These are phyloP conservation scores for Tolypocladium capitatum DNA, from an alignment of 2,329 filamentous ascomycete genomes.

Conservation along the genomic window DNA sequence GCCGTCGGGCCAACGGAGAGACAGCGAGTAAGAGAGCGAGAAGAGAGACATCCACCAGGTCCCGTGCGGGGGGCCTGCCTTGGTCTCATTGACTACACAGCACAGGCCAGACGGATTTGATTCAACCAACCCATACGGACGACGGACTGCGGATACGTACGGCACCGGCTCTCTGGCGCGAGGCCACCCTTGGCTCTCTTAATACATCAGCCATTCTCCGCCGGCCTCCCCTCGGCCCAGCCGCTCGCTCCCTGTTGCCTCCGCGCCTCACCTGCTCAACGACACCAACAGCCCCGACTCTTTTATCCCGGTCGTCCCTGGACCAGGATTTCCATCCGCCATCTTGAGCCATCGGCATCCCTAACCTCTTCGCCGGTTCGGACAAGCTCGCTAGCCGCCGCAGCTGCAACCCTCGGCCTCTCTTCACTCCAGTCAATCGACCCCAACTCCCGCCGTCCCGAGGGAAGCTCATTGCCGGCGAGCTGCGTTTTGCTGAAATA, in stretches of 20 bases:
- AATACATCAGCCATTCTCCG: slow-evolving; percentile 2
- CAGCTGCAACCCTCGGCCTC: neutral
- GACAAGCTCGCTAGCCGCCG: neutral
- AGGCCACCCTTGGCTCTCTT: slow-evolving; percentile 3
- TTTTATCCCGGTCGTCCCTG: neutral
- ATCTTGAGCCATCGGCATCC: neutral
- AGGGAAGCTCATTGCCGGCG: neutral
- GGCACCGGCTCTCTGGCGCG: slow-evolving; percentile 3
- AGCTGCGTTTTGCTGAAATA: neutral
- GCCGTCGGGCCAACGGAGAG: neutral
- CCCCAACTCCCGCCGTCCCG: neutral
- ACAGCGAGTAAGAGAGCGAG: slow-evolving; percentile 10
- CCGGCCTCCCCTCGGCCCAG: neutral
- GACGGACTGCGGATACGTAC: neutral
- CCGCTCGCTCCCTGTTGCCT: neutral
- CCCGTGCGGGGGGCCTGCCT: slow-evolving; percentile 6
- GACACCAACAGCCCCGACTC: neutral
- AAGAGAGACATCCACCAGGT: slow-evolving; percentile 10
- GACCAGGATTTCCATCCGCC: neutral
- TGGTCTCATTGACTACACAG: slow-evolving; percentile 2
- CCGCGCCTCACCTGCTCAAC: neutral
- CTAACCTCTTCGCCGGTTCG: neutral
- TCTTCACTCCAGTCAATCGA: neutral
- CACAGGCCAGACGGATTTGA: slow-evolving; percentile 3
- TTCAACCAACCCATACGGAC: slow-evolving; percentile 4